Conservation (phyloP, 1,284 basidiomycete species). For the Takashimella koratensis region DNA sequence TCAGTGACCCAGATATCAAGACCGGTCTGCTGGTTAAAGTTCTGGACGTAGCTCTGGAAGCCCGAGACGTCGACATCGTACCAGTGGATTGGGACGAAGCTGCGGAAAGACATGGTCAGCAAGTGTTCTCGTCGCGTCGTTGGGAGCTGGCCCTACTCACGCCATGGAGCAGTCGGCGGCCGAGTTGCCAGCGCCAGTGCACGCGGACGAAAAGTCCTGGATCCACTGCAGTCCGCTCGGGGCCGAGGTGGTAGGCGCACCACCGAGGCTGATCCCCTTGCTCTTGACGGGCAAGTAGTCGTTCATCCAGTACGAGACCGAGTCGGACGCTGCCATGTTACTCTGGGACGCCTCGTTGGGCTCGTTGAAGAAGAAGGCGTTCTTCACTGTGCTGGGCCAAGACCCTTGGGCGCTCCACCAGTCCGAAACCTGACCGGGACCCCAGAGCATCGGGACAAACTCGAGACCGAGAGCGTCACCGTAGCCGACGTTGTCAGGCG, state of each 20-base stretch:
- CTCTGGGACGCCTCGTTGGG: slow-evolving; percentile 63
- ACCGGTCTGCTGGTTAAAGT: slow-evolving; percentile 38
- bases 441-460: slow-evolving; percentile 68
- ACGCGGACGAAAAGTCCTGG: slow-evolving; percentile 57
- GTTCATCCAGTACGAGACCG: slow-evolving; percentile 58
- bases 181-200: slow-evolving; percentile 33
- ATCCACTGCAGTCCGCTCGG: slow-evolving; percentile 63
- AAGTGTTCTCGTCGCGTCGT: slow-evolving; percentile 1
- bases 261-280: slow-evolving; percentile 59
- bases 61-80: slow-evolving; percentile 33
- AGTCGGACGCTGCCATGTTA: slow-evolving; percentile 57
- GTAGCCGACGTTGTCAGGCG: slow-evolving; percentile 15
- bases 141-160: slow-evolving; percentile 14
- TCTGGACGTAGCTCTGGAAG: slow-evolving; percentile 46
- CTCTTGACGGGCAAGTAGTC: slow-evolving; percentile 61
- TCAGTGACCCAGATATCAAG: slow-evolving; percentile 47
- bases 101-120: slow-evolving; percentile 10
- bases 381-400: slow-evolving; percentile 55
- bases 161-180: slow-evolving; percentile 32
- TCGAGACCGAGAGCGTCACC: slow-evolving; percentile 50
- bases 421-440: slow-evolving; percentile 49
- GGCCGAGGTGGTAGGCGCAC: slow-evolving; percentile 65
- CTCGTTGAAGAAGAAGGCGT: slow-evolving; percentile 62
- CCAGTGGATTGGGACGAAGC: slow-evolving; percentile 46
- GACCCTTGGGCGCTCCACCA: slow-evolving; percentile 29